Base-by-base conservation (phyloP, 176 grass and related monocot genomes). In the Tillandsia leiboldiana region DNA sequence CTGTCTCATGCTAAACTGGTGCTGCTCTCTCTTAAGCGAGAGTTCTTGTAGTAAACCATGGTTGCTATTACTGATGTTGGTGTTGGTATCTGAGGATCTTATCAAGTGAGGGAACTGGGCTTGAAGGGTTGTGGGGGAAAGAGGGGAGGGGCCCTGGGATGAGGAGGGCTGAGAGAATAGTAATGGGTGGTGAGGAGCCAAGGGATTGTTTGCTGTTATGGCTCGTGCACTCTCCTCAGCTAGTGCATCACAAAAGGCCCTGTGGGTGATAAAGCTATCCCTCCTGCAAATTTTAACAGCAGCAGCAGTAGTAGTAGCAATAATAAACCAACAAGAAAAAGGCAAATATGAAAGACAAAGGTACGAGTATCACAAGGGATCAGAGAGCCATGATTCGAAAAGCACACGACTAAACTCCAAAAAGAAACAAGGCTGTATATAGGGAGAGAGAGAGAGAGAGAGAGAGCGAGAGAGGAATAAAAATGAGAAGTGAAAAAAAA, bases 211-310 rank as follows among this genome's bases (percentile, higher is more conserved):
- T 1, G 66, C 82, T 7, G 75, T 76, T 1, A 87, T 86, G 5
- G 80, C 87, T 76, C 94, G 87, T 17, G 95, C 95, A 72, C 89
- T 99, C 78, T 99, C 95, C 79, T 99, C 95, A 7, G 95, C 95
- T n/a, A 99, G 75, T 70, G 95, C 95, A 70, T 99, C 95, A 56
- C 95, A 99, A 70, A 99, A 99, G 8, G 95, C 95, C 64, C 95
- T 74, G 84, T 99, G 95, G 10, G 95, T 99, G 72, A 99, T 99
- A 84, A 99, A 99, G 82, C 95, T 99, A 52, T 99, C 95, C 75
- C 95, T 76, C 86, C 94, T 92, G 72, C 70, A 48, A 62, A 10
- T 11, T 50, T 8, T 50, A 49, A 11, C 12, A 18, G 56, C 56
- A 42, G 4, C 66, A 61, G 1, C n/a, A 48, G 26, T 42, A 7